Conservation (phyloP, 805 yeast species). For the Suhomyces xylopsoci region DNA sequence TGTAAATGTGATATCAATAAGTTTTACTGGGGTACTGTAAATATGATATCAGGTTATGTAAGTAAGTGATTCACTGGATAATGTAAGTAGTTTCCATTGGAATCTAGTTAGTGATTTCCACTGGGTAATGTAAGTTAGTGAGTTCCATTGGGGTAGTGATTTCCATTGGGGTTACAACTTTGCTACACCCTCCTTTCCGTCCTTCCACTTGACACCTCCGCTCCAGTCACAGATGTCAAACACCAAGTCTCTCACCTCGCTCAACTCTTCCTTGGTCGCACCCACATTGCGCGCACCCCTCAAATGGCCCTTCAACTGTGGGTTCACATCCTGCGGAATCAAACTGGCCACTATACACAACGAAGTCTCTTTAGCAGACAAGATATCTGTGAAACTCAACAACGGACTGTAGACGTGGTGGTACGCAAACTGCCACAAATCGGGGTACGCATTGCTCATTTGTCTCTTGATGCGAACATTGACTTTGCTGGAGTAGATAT, state of each 20-base stretch:
- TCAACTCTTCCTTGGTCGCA: constrained; percentile 59
- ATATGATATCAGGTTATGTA: too few relatives aligned
- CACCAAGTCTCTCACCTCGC: constrained; percentile 57
- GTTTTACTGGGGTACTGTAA: too few relatives aligned
- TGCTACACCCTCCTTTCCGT: constrained; percentile 57
- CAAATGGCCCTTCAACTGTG: constrained; percentile 88
- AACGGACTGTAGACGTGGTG: constrained; percentile 77
- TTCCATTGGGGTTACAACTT: too few relatives aligned
- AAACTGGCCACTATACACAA: constrained; percentile 73
- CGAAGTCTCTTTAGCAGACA: constrained; percentile 69
- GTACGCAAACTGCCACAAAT: constrained; percentile 70
- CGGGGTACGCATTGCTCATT: constrained; percentile 76
- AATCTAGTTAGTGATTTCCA: too few relatives aligned
- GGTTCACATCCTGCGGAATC: constrained; percentile 90
- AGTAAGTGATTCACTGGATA: too few relatives aligned
- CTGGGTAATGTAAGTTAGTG: too few relatives aligned
- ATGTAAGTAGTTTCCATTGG: too few relatives aligned
- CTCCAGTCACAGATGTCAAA: constrained; percentile 70
- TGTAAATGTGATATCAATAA: too few relatives aligned
- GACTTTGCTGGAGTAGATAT: constrained; percentile 68
- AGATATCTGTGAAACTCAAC: constrained; percentile 61
- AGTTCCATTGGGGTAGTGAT: too few relatives aligned
- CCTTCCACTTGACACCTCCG: constrained; percentile 48
- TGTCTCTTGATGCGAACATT: constrained; percentile 64
- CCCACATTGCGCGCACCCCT: constrained; percentile 84